Evolutionary conservation across 1,284 basidiomycete species (phyloP), one percentile per base, ranked within the genome.

Genomic region (Fomitiporia mediterranea): DNA sequence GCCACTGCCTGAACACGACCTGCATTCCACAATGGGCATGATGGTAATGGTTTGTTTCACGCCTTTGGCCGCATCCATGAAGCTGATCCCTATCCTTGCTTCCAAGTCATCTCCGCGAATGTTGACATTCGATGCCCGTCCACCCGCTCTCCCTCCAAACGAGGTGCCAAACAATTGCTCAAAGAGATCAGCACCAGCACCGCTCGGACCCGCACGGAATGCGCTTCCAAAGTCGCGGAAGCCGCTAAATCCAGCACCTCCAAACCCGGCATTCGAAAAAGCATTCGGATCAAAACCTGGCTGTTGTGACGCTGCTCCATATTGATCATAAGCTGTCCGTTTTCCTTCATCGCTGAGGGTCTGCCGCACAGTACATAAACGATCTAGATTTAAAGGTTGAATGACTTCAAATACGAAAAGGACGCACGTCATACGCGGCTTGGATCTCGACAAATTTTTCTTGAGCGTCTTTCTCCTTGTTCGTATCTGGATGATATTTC

Each of bases 401-500:
- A 37, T 21, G 13, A 40, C 28, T 39, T n/a, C 25, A 40, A 38
- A 19, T 40, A 23, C 21, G 28, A 50, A 53, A 35, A 13, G 9
- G n/a, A 73, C 89, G 65, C 65, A 97, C 92, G 71, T 99, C 97
- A 74, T 98, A 99, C 8, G 97, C 97, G 63, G 86, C 82, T 71
- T 99, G 97, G 58, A 99, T 98, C 70, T 99, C 95, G 30, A 96
- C 82, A 70, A 99, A 99, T 68, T 91, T 91, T 61, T 93, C 91
- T 66, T 93, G 89, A 0, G 96, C 93, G 48, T 80, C 80, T 65
- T 91, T 88, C 69, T 98, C 94, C 59, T 94, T 91, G 73, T 94
- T 98, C 19, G 94, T 94, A 68, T 99, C 97, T 0, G 97, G 97
- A 72, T 99, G 97, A 68, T 87, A 98, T 77, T 98, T 97, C 60